A percentile compares a stretch with the other conserved stretches of the same genome.
phyloP scores from a whole-genome alignment of 805 yeast species.

The Kuraishia cidri region DNA sequence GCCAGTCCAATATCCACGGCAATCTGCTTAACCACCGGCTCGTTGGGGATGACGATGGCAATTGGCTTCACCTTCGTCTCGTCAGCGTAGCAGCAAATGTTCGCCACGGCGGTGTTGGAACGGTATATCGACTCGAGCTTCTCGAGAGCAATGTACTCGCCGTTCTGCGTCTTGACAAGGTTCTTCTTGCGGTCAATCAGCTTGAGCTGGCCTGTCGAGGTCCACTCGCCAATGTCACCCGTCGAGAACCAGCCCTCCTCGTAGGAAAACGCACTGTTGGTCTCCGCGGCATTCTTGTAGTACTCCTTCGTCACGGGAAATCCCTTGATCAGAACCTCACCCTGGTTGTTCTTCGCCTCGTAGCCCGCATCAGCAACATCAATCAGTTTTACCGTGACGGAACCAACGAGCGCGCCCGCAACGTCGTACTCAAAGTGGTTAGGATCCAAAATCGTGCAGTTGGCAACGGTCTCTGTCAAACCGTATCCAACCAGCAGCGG shows the following conservation, averaged over 20 bases:
- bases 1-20: slow-evolving; percentile 47
- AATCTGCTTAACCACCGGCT: slow-evolving; percentile 49
- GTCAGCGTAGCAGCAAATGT: slow-evolving; percentile 93
- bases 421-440: slow-evolving; percentile 60
- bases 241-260: slow-evolving; percentile 93
- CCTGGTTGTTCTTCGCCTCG: slow-evolving; percentile 83
- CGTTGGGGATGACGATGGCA: slow-evolving; percentile 83
- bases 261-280: slow-evolving; percentile 56
- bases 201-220: slow-evolving; percentile 66
- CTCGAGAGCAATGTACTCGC: slow-evolving; percentile 96
- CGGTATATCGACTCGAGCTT: slow-evolving; percentile 88
- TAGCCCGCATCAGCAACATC: slow-evolving; percentile 92
- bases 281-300: slow-evolving; percentile 77
- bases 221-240: slow-evolving; percentile 96
- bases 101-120: slow-evolving; percentile 65
- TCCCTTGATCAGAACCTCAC: slow-evolving; percentile 83
- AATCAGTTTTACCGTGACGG: slow-evolving; percentile 79
- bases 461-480: slow-evolving; percentile 93
- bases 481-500: slow-evolving; percentile 95
- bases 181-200: slow-evolving; percentile 94
- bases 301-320: slow-evolving; percentile 66
- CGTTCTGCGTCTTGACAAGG: slow-evolving; percentile 89
- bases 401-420: slow-evolving; percentile 77
- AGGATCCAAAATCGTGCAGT: slow-evolving; percentile 63
- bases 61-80: slow-evolving; percentile 81